These are phyloP conservation scores for Phaeosphaeriaceae sp. DNA, from an alignment of 2,329 filamentous ascomycete genomes.

Conservation along the genomic window DNA sequence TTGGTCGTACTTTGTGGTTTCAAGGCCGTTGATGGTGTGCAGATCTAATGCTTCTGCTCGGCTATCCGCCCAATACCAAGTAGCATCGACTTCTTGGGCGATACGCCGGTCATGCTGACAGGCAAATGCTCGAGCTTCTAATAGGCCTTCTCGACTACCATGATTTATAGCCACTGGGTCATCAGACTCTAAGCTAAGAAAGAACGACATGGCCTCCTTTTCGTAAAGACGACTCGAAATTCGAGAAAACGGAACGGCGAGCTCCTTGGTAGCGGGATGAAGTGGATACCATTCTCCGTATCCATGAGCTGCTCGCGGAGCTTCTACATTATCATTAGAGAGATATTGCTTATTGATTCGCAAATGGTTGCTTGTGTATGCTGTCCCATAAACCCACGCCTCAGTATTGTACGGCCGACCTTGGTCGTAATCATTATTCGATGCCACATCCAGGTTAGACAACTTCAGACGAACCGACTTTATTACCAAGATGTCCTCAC, in stretches of 20 bases:
- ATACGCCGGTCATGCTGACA: constrained; percentile 58
- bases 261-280: constrained; percentile 49
- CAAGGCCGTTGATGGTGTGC: constrained; percentile 60
- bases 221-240: constrained; percentile 63
- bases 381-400: constrained; percentile 58
- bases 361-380: constrained; percentile 51
- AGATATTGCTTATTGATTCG: constrained; percentile 38
- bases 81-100: constrained; percentile 35
- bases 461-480: constrained; percentile 60
- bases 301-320: constrained; percentile 34
- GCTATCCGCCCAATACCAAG: constrained; percentile 65
- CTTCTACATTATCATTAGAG: constrained; percentile 11
- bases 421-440: constrained; percentile 54
- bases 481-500: constrained; percentile 62
- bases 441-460: constrained; percentile 55
- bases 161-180: constrained; percentile 39
- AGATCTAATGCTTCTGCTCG: constrained; percentile 63
- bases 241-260: constrained; percentile 58
- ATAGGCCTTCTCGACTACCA: constrained; percentile 56
- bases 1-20: constrained; percentile 56
- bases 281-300: constrained; percentile 62
- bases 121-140: constrained; percentile 57
- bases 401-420: constrained; percentile 54
- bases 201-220: constrained; percentile 54
- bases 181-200: constrained; percentile 44